Base-by-base conservation (phyloP, 495 filamentous ascomycete genomes). In the Hypoxylon lienhwacheense region DNA sequence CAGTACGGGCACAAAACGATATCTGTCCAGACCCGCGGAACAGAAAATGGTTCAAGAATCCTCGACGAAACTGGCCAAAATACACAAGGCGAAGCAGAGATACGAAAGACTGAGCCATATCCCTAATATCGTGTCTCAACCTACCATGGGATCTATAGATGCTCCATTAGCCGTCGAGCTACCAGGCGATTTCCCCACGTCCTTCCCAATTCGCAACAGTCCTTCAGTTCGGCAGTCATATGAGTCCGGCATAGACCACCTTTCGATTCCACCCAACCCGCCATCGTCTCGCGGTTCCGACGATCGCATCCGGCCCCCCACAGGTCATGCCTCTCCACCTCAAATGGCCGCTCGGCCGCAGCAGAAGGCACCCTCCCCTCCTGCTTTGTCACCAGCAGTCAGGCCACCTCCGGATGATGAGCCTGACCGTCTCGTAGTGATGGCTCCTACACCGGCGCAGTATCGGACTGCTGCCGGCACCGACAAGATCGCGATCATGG, bases 1-100 rank as follows among this genome's bases (percentile, higher is more conserved):
- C 69, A 91, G 86, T 71, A 96, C 90, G 26, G 89, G 85, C 65
- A 97, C 93, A 0, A 81, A 87, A 32, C 82, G 82, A 46, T 98
- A 97, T 66, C 79, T 97, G n/a, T 70, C 73, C 4, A 84, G 84
- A 55, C 73, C 77, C 10, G 84, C 86, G 8, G 86, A 93, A 26
- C 85, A 90, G 64, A 77, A 71, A 53, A 88, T 88, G 76, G 90
- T 87, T 36, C 70, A 86, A 47, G 78, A 83, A 47, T 85, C 89
- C 1, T 85, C 91, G 5, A 80, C 81, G n/a, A 91, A 91, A 65
- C 76, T 97, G 63, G 89, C 86, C 39, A 87, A 87, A 68, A 91
- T 97, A 34, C 79, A 93, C 59, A 78, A 83, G 46, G 85, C 86
- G 63, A 75, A 73, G 63, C 66, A 69, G 44, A 67, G 76, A 21